These are phyloP conservation scores for Mariannaea sp. DNA, from an alignment of 2,329 filamentous ascomycete genomes.

Conservation along the genomic window DNA sequence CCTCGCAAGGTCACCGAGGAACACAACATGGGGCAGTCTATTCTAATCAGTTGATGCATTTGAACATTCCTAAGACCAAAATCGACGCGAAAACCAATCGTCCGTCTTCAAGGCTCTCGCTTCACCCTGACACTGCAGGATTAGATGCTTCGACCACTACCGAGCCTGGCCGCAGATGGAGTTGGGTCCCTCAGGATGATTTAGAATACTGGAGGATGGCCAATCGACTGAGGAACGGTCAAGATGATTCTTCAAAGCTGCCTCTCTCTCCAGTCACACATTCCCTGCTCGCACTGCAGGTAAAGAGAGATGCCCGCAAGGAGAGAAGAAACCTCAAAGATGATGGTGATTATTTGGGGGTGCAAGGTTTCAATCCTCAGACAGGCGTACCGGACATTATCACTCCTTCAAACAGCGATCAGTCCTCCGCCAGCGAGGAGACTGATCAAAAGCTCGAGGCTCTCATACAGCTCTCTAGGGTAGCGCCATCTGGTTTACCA, in stretches of 20 bases:
- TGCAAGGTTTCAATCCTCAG: constrained; percentile 62
- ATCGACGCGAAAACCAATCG: constrained; percentile 14
- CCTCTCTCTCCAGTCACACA: neutral
- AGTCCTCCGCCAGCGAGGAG: constrained; percentile 42
- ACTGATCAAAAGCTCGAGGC: constrained; percentile 40
- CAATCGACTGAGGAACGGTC: neutral
- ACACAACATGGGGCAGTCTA: constrained; percentile 28
- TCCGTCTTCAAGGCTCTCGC: neutral
- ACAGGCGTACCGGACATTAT: constrained; percentile 59
- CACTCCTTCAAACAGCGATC: constrained; percentile 55
- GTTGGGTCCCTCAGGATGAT: constrained; percentile 23
- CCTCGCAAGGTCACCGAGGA: constrained; percentile 23
- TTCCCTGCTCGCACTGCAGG: constrained; percentile 31
- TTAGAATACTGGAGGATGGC: constrained; percentile 11
- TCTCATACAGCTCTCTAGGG: constrained; percentile 41
- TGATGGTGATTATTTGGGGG: constrained; percentile 63
- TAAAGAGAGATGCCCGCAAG: constrained; percentile 40
- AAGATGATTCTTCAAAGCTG: neutral
- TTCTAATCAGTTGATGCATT: constrained; percentile 41
- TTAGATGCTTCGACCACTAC: neutral
- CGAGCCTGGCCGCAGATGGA: constrained; percentile 24
- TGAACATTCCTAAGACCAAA: constrained; percentile 44
- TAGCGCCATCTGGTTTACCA: constrained; percentile 45
- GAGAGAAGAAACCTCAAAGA: constrained; percentile 54
- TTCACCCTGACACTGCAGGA: neutral